Conservation (phyloP, 108 stramenopile genomes). For the Parmales sp. region DNA sequence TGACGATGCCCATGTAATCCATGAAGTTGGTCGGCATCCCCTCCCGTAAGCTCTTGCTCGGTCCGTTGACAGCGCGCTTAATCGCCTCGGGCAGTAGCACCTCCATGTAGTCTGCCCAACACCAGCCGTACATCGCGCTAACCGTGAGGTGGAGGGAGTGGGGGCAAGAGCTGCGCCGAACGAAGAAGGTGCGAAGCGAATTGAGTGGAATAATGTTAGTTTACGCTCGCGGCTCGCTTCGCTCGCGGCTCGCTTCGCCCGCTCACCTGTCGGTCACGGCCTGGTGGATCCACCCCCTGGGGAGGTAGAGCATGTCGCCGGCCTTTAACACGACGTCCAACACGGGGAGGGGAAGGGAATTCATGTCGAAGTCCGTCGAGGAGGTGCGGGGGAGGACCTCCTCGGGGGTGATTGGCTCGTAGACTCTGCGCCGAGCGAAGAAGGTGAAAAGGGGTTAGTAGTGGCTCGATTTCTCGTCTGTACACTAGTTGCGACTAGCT, state of each 20-base stretch:
- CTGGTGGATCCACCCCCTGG: slow-evolving; percentile 94
- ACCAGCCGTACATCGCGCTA: slow-evolving; percentile 82
- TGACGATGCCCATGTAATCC: slow-evolving; percentile 82
- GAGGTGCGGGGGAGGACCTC: slow-evolving; percentile 37
- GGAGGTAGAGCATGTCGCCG: slow-evolving; percentile 87
- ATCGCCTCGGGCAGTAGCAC: slow-evolving; percentile 76
- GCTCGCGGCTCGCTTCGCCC: too few relatives aligned
- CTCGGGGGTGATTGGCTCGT: too few relatives aligned
- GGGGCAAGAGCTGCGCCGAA: slow-evolving; percentile 5
- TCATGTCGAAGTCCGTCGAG: not conserved
- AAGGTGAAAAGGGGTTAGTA: too few relatives aligned
- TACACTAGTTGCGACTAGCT: too few relatives aligned
- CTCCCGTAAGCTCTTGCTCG: slow-evolving; percentile 41
- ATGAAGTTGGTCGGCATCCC: slow-evolving; percentile 78
- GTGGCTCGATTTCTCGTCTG: too few relatives aligned
- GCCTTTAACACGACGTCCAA: slow-evolving; percentile 68
- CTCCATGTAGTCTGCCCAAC: slow-evolving; percentile 82
- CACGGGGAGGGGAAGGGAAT: slow-evolving; percentile 24
- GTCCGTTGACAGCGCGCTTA: slow-evolving; percentile 37
- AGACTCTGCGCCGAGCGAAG: slow-evolving; percentile 12
- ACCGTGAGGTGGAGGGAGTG: slow-evolving; percentile 91
- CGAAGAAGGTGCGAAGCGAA: too few relatives aligned
- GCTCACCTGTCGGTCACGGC: slow-evolving; percentile 49
- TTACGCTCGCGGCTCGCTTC: too few relatives aligned
- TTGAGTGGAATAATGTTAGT: too few relatives aligned